Conservation (phyloP, 2,329 filamentous ascomycete genomes). For the Gaeumannomyces sp. region DNA sequence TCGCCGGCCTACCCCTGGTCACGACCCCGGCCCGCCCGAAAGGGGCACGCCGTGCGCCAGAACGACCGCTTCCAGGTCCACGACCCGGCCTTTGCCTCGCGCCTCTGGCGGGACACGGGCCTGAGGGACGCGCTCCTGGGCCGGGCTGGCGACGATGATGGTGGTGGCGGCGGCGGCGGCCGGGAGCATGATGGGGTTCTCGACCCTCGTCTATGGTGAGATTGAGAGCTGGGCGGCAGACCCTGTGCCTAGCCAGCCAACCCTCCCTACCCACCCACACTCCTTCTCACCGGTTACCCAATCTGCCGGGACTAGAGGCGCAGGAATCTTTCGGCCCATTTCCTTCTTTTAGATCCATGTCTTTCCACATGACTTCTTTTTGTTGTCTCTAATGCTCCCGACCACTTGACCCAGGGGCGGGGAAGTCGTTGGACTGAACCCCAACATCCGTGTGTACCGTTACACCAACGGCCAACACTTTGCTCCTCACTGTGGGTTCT, state of each 20-base stretch:
- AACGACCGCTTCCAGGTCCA: conserved; percentile 86
- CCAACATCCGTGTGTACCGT: conserved; percentile 84
- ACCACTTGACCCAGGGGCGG: conserved; percentile 58
- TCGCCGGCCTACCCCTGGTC: conserved; percentile 60
- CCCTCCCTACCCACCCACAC: conserved; percentile 13
- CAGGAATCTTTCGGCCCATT: not conserved
- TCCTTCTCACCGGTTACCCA: not conserved
- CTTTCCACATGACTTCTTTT: too few relatives aligned
- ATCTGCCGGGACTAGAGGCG: not conserved
- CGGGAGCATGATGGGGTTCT: not conserved
- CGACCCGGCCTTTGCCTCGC: conserved; percentile 66
- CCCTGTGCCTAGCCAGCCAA: too few relatives aligned
- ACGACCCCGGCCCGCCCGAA: conserved; percentile 77
- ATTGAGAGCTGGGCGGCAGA: not conserved
- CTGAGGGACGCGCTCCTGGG: conserved; percentile 55
- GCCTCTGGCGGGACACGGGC: conserved; percentile 72
- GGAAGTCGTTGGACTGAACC: conserved; percentile 74
- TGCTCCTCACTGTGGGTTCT: conserved; percentile 74
- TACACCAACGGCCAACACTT: conserved; percentile 87
- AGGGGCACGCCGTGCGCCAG: conserved; percentile 73
- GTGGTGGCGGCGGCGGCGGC: conserved; percentile 20
- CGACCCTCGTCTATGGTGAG: not conserved
- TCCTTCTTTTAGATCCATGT: not conserved
- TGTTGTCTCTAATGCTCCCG: too few relatives aligned
- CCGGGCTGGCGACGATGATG: conserved; percentile 19